Percentiles rank a stretch among this genome's conserved stretches.
Evolutionary conservation across 441 rosid genomes (phyloP).

Genomic region (Croton laevigatus): DNA sequence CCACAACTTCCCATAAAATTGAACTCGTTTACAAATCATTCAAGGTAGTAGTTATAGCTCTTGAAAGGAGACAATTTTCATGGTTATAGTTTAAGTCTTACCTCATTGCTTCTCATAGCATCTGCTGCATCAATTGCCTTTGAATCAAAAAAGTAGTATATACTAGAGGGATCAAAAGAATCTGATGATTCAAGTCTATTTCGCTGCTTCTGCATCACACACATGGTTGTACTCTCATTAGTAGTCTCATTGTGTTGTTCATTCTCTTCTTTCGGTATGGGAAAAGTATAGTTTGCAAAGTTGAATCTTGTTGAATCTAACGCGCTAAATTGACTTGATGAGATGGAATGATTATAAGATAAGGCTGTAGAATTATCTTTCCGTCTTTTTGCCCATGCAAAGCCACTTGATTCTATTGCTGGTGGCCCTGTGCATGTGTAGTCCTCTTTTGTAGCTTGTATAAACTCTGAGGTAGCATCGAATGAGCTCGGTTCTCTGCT

Average conservation of each 20-base stretch:
- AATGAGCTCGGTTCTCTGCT: constrained; percentile 27
- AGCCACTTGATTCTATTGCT: constrained; percentile 60
- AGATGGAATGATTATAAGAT: constrained; percentile 48
- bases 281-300: constrained; percentile 41
- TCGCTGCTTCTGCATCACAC: constrained; percentile 18
- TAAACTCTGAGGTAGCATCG: constrained; percentile 44
- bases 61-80: background rate
- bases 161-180: constrained; percentile 35
- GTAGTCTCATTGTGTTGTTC: background rate
- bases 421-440: constrained; percentile 48
- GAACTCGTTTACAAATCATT: background rate
- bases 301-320: constrained; percentile 46
- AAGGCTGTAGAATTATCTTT: constrained; percentile 52
- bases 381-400: constrained; percentile 69
- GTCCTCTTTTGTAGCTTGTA: constrained; percentile 36
- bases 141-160: constrained; percentile 30
- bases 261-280: constrained; percentile 29
- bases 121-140: constrained; percentile 25
- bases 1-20: background rate
- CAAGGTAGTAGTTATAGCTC: background rate
- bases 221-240: background rate
- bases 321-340: constrained; percentile 52
- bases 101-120: constrained; percentile 30
- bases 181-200: constrained; percentile 26
- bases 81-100: constrained; percentile 23